Conservation (phyloP, 768 basidiomycete species). For the Termitomyces sp. region DNA sequence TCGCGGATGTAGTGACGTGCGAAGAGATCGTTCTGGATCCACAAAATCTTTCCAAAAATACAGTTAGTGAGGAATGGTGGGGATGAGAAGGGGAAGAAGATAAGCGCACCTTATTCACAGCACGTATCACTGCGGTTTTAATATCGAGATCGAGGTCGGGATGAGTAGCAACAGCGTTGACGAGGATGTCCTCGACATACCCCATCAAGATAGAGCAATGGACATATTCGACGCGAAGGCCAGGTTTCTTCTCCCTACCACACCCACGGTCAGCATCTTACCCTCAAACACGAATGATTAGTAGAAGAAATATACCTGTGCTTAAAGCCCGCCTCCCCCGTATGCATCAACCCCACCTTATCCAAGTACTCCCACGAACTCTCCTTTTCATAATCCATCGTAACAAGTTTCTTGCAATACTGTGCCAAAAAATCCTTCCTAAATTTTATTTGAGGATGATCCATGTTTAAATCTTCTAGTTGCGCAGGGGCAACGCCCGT, state of each 20-base stretch:
- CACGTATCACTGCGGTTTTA: conserved; percentile 35
- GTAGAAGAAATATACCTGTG: conserved; percentile 26
- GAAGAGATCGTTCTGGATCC: conserved; percentile 38
- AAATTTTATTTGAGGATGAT: conserved; percentile 42
- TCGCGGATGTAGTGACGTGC: conserved; percentile 14
- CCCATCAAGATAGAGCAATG: conserved; percentile 36
- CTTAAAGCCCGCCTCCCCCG: conserved; percentile 36
- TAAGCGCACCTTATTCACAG: conserved; percentile 36
- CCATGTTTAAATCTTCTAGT: conserved; percentile 32
- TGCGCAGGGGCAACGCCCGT: conserved; percentile 30
- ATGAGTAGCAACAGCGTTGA: conserved; percentile 34
- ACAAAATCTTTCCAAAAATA: conserved; percentile 27
- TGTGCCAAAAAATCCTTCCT: conserved; percentile 32
- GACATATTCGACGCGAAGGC: conserved; percentile 31
- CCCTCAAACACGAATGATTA: neutral
- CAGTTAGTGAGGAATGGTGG: neutral
- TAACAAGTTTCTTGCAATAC: conserved; percentile 31
- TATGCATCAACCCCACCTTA: conserved; percentile 47
- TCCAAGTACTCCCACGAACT: conserved; percentile 40
- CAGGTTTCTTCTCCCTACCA: conserved; percentile 19
- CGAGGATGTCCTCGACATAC: conserved; percentile 39
- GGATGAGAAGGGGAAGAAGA: neutral
- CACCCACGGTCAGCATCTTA: neutral
- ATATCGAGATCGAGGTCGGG: conserved; percentile 28
- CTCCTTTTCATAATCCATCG: conserved; percentile 36